A percentile compares a stretch with the other conserved stretches of the same genome.
phyloP scores from a whole-genome alignment of 306 rosid genomes.

The Cicer cuneatum region DNA sequence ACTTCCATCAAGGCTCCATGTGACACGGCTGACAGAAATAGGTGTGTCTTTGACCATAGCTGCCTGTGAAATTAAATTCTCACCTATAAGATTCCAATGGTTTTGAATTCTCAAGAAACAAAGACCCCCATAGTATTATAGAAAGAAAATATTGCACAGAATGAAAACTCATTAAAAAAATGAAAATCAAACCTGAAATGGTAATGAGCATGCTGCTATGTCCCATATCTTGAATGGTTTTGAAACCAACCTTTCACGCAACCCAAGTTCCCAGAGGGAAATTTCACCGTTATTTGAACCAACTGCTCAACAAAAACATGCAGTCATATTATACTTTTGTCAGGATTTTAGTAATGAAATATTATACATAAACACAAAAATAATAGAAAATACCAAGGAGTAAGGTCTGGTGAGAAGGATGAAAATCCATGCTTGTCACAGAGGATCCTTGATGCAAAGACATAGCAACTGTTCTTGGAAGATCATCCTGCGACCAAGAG shows the following conservation, averaged over 20 bases:
- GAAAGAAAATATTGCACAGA: conserved; percentile 32
- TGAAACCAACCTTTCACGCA: conserved; percentile 71
- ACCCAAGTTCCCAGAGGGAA: conserved; percentile 77
- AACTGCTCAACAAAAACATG: conserved; percentile 58
- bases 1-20: conserved; percentile 90
- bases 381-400: conserved; percentile 68
- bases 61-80: conserved; percentile 60
- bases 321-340: conserved; percentile 14
- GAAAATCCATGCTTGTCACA: conserved; percentile 96
- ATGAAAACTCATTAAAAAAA: conserved; percentile 13
- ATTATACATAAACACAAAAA: conserved; percentile 26
- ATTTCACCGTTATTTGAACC: conserved; percentile 81
- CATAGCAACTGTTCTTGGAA: conserved; percentile 79
- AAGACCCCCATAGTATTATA: conserved; percentile 12
- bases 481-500: conserved; percentile 76
- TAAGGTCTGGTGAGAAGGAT: conserved; percentile 74
- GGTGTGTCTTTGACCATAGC: conserved; percentile 58
- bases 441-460: conserved; percentile 78
- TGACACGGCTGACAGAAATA: conserved; percentile 78
- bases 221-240: conserved; percentile 88
- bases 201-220: conserved; percentile 53
- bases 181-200: conserved; percentile 69
- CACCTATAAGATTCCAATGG: conserved; percentile 47
- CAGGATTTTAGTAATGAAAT: conserved; percentile 19
- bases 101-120: conserved; percentile 44